These are phyloP conservation scores for Magnusiomyces ingens DNA, from an alignment of 1,139 yeast genomes.

Conservation along the genomic window DNA sequence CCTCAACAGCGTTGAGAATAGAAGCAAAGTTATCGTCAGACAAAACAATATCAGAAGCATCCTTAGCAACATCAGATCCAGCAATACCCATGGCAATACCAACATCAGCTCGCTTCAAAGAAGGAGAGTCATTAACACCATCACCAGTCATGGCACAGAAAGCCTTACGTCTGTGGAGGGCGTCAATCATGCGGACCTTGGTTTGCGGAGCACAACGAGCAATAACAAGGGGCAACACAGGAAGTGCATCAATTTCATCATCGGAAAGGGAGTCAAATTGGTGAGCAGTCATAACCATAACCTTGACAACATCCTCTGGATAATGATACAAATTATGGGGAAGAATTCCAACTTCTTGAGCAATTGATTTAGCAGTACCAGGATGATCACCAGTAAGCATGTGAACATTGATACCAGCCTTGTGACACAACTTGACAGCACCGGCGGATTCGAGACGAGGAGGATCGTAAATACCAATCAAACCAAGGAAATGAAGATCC, in stretches of 20 bases:
- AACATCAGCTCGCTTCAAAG: constrained; percentile 72
- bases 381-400: constrained; percentile 87
- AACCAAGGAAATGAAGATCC: constrained; percentile 54
- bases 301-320: constrained; percentile 50
- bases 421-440: constrained; percentile 62
- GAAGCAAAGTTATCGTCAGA: constrained; percentile 76
- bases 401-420: constrained; percentile 74
- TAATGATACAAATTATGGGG: constrained; percentile 65
- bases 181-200: constrained; percentile 77
- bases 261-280: constrained; percentile 63
- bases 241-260: constrained; percentile 57
- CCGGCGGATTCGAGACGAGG: constrained; percentile 68
- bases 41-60: constrained; percentile 68
- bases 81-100: constrained; percentile 86
- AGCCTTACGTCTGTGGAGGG: constrained; percentile 62
- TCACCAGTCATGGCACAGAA: constrained; percentile 86
- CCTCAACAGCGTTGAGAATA: constrained; percentile 70
- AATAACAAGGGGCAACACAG: constrained; percentile 69
- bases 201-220: constrained; percentile 86
- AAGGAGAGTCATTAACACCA: constrained; percentile 81
- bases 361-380: constrained; percentile 75
- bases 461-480: constrained; percentile 78
- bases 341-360: constrained; percentile 77
- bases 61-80: constrained; percentile 78
- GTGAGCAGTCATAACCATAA: constrained; percentile 71